phyloP scores from a whole-genome alignment of 2,329 filamentous ascomycete species.

The Aspergillus tanneri region DNA sequence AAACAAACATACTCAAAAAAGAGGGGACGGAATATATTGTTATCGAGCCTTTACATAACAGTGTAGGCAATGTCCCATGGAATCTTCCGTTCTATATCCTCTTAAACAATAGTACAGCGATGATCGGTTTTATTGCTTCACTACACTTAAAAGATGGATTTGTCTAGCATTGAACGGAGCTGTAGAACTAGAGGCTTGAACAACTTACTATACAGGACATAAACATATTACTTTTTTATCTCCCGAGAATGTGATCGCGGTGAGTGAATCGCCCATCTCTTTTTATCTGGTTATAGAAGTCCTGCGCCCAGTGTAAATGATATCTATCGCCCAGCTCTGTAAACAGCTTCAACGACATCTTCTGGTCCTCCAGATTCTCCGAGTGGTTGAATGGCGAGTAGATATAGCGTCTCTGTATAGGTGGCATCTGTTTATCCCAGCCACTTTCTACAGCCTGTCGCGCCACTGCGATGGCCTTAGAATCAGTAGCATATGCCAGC shows the following conservation, averaged over 20 bases:
- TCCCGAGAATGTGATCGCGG: conserved; percentile 26
- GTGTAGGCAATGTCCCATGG: too few species aligned
- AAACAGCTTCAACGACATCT: conserved; percentile 18
- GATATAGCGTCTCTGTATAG: conserved; percentile 29
- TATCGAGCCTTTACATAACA: too few species aligned
- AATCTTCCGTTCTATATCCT: too few species aligned
- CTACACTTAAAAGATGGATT: too few species aligned
- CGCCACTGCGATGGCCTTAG: conserved; percentile 28
- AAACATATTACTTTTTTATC: too few species aligned
- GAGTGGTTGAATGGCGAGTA: conserved; percentile 40
- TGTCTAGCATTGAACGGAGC: too few species aligned
- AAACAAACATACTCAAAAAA: too few species aligned
- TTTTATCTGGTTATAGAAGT: conserved; percentile 21
- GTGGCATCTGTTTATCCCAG: conserved; percentile 27
- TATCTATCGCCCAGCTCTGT: conserved; percentile 17
- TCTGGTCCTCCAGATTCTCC: conserved; percentile 34
- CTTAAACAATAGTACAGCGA: too few species aligned
- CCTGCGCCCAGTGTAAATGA: conserved; percentile 22
- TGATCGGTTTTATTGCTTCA: too few species aligned
- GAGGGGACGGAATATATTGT: too few species aligned
- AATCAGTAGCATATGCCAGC: conserved; percentile 33
- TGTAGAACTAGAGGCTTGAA: too few species aligned
- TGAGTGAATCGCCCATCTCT: conserved; percentile 26
- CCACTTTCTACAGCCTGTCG: conserved; percentile 27
- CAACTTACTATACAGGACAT: too few species aligned